Conservation (phyloP, 306 rosid genomes). For the Aeschynomene evenia region DNA sequence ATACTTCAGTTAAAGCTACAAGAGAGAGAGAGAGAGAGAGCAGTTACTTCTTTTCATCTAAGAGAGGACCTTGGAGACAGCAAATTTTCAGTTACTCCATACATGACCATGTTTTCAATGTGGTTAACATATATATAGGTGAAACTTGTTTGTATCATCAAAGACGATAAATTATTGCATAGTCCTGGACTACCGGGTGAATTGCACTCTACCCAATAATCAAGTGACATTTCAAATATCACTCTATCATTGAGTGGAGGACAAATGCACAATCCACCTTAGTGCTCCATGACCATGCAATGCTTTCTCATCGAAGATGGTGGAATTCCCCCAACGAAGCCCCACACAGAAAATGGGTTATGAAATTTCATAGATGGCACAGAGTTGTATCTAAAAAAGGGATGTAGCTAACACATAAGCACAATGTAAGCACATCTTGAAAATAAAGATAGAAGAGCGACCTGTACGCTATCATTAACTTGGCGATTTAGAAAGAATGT, state of each 20-base stretch:
- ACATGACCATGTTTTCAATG: background rate
- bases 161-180: background rate
- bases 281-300: no score
- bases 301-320: no score
- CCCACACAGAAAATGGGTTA: background rate
- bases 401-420: background rate
- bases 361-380: background rate
- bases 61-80: background rate
- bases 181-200: no score
- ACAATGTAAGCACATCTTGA: background rate
- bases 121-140: background rate
- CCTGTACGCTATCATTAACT: constrained; percentile 94
- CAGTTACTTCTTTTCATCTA: background rate
- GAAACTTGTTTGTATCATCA: background rate
- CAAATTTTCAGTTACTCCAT: background rate
- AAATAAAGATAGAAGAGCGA: constrained; percentile 33
- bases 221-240: no score
- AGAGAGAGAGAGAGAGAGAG: background rate
- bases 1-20: constrained; percentile 9
- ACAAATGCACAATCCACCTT: no score
- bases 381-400: background rate
- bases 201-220: no score
- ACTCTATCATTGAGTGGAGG: no score
- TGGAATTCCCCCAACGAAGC: no score
- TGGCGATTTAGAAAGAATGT: constrained; percentile 80